Evolutionary conservation across 305 asterid species (phyloP), one percentile per base, ranked within the genome.

Genomic region (Fraxinus angustifolia): DNA sequence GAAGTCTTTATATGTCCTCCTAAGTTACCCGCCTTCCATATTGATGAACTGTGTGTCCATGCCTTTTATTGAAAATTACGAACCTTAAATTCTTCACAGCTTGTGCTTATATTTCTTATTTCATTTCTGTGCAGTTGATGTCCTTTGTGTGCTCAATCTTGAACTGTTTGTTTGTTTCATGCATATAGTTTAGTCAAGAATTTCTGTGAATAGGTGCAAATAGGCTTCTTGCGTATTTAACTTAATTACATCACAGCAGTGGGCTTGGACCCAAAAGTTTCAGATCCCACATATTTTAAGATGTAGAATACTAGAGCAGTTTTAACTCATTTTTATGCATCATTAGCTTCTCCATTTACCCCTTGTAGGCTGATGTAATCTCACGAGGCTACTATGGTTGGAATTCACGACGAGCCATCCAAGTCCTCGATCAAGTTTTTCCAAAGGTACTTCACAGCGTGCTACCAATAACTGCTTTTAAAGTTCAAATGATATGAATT

Each of bases 341-440:
- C 30, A 60, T 75, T 34, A 33, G 65, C 58, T 60, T 80, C 12
- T 71, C 67, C 70, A 40, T 76, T 74, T 79, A 53, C 82, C 36
- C 68, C 77, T 77, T 83, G 82, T 80, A 95, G 99, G 99, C 98
- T 26, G 99, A 93, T 81, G 85, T 94, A 81, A 14, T 93, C 33
- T 81, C 89, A 80, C 88, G 99, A 82, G 99, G 99, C 68, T 96
- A 94, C 87, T 92, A 81, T 48, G 97, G 98, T 38, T 96, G 99
- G 99, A 96, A 94, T 80, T 94, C 99, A 35, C 88, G 96, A 58
- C 94, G 98, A 79, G 99, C 98, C 68, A 40, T 96, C 82, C 85
- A 88, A 83, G 87, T 94, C 82, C 92, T 96, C 62, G 97, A 95
- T 88, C 88, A 90, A 83, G 94, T 94, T 78, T 96, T 96, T 38